Evolutionary conservation across 2,329 filamentous ascomycete species (phyloP), one percentile per base, ranked within the genome.

Genomic region (Fusarium sp.): DNA sequence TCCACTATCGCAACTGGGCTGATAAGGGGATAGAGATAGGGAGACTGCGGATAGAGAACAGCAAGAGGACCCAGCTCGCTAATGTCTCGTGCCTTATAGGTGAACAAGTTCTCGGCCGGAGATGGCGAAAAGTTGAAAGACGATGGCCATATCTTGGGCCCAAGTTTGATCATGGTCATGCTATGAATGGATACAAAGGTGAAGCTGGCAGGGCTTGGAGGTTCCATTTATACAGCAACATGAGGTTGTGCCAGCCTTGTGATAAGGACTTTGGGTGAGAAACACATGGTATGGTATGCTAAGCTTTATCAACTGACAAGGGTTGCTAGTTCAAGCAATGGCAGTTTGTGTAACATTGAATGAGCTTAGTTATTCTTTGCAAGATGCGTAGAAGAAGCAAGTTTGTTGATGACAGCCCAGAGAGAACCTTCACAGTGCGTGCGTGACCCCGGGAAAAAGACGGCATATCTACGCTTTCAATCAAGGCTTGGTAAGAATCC

Each of bases 21-120:
- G 61, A 64, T 64, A 64, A 64, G 61, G 23, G 44, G 48, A 54
- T 65, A 31, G 47, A 53, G 48, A 65, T 57, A 48, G 36, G 31
- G 45, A 58, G 45, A 47, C 29, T 36, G 25, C 23, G 48, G 44
- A 33, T 51, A 44, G 29, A 41, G 14, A 29, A 37, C 45, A 51
- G 23, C 36, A 43, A 38, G 7, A 15, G 23, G 19, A 32, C 32
- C 45, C 44, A 38, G 36, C 41, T 62, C 38, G 25, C 17, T 46
- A 25, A 42, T 49, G 35, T 38, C 52, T 55, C 44, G 32, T 57
- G 51, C 29, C 42, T 41, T 59, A 43, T n/a, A 33, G 9, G 25
- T 36, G 35, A 57, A 29, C 21, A 49, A 29, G 11, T 32, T 35
- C 37, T 25, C 14, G 51, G 13, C 48, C 41, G 47, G 57, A 54